Evolutionary conservation across 2,329 filamentous ascomycete genomes (phyloP), one percentile per base, ranked within the genome.

Genomic region (Apiospora arundinis): DNA sequence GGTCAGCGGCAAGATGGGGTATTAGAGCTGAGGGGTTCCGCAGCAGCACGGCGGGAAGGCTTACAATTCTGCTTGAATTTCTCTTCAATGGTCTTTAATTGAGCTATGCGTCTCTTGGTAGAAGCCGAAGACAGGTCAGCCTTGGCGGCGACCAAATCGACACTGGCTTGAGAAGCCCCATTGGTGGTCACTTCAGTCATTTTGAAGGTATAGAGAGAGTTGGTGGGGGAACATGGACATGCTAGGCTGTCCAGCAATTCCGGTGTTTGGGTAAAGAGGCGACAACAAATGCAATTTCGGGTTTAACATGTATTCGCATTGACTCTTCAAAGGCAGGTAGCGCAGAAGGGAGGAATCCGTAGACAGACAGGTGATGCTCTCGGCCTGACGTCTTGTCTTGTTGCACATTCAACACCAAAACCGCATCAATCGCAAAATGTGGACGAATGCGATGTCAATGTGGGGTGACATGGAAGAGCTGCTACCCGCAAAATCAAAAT

Each of bases 41-140:
- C 45, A 73, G 72, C 68, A 69, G 71, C 67, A 71, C 16, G 11
- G 25, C 18, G 21, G 75, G 75, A 49, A n/a, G 74, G 68, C 81
- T 76, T 82, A 92, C 90, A 83, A 79, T 88, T 85, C 69, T 86
- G 85, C 70, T 80, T 81, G 73, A 92, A 81, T 75, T 84, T 85
- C 72, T 92, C 90, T 74, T 90, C 86, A 63, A 93, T 82, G 49
- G 78, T 76, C 72, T 86, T 86, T 72, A 93, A 81, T 76, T 87
- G 85, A 69, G 85, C 79, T 74, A 89, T 87, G 67, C 91, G 87
- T 25, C 81, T 76, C 45, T 83, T 81, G 18, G 90, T 92, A 9
- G 91, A 92, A 66, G 91, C 92, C 56, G 90, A 91, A 69, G 85
- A 84, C 72, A 92, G 81, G 69, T 86, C 87, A 67, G 83, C 81